Evolutionary conservation across 1,284 basidiomycete genomes (phyloP), one percentile per base, ranked within the genome.

Genomic region (Rhodotorula sp.): DNA sequence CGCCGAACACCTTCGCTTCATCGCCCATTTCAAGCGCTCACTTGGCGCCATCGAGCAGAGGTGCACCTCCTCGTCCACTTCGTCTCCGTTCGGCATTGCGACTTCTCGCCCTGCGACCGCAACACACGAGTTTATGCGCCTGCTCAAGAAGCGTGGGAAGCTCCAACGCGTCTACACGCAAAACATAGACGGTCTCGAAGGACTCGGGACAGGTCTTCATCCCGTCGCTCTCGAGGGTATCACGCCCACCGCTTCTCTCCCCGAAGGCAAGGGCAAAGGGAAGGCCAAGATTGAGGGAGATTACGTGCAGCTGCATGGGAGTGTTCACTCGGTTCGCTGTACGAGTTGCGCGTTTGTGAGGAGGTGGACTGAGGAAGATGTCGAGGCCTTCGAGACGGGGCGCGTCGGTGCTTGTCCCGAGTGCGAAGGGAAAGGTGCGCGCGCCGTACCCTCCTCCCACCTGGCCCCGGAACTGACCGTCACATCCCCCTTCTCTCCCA

Each of bases 1-100:
- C 1, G 86, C 92, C 9, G 85, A 95, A 34, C 97, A 97, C 81
- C 94, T 94, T 81, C 90, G 92, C 0, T 96, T 97, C 82, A 93
- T 97, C 68, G 90, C 93, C 8, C 87, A 91, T 77, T 87, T 97
- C 67, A 93, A 94, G 77, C 83, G 85, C 57, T 88, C 90, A 61
- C 88, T 95, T 74, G 88, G 92, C 77, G 81, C 92, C 92, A 4
- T 89, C 92, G 40, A 44, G 40, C 40, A 44, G 16, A 9, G 85
- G 87, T 56, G 31, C 37, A 1, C 26, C 52, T 18, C 40, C 9
- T 13, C 37, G 13, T 26, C 28, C 18, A 2, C 60, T 24, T 52
- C 51, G 20, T 48, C 64, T 13, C 50, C 64, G 30, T 24, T 30
- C n/a, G 24, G 24, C 47, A 22, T 30, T 1, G n/a, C 62, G 20